phyloP scores from a whole-genome alignment of 768 basidiomycete species.

The Pisolithus orientalis region DNA sequence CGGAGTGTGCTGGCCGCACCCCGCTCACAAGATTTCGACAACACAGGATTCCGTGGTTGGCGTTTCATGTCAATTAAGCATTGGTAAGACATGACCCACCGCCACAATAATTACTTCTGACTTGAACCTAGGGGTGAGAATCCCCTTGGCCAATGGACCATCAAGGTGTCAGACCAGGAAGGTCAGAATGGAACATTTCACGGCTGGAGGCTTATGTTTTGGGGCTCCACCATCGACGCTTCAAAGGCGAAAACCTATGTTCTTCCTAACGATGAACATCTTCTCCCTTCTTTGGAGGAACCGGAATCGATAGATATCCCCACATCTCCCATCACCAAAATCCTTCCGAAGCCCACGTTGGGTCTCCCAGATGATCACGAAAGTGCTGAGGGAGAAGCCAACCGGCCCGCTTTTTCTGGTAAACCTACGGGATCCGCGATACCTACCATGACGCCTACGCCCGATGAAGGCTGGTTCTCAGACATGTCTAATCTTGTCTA shows the following conservation, averaged over 20 bases:
- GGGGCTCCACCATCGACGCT: slow-evolving; percentile 82
- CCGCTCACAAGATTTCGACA: slow-evolving; percentile 57
- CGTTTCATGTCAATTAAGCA: slow-evolving; percentile 98
- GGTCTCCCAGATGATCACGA: slow-evolving; percentile 87
- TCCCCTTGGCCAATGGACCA: slow-evolving; percentile 85
- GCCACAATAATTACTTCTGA: slow-evolving; percentile 11
- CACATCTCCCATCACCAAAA: slow-evolving; percentile 45
- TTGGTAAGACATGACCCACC: slow-evolving; percentile 50
- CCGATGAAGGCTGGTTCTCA: slow-evolving; percentile 83
- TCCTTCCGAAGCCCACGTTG: slow-evolving; percentile 78
- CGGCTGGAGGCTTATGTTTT: slow-evolving; percentile 89
- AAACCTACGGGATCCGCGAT: slow-evolving; percentile 21
- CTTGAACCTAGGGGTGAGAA: slow-evolving; percentile 72
- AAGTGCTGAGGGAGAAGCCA: slow-evolving; percentile 70
- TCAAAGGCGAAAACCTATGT: slow-evolving; percentile 56
- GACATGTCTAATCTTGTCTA: slow-evolving; percentile 67
- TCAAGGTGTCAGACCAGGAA: slow-evolving; percentile 76
- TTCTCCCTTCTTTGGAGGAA: slow-evolving; percentile 43
- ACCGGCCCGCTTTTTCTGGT: slow-evolving; percentile 62
- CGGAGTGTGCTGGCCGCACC: slow-evolving; percentile 76
- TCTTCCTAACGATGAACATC: slow-evolving; percentile 46
- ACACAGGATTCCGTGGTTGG: slow-evolving; percentile 85
- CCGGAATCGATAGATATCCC: slow-evolving; percentile 34
- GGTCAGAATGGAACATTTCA: slow-evolving; percentile 62
- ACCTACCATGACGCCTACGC: slow-evolving; percentile 46